A percentile compares a stretch with the other conserved stretches of the same genome.
phyloP scores from a whole-genome alignment of 2,329 filamentous ascomycete genomes.

The Aspergillus transmontanensis region DNA sequence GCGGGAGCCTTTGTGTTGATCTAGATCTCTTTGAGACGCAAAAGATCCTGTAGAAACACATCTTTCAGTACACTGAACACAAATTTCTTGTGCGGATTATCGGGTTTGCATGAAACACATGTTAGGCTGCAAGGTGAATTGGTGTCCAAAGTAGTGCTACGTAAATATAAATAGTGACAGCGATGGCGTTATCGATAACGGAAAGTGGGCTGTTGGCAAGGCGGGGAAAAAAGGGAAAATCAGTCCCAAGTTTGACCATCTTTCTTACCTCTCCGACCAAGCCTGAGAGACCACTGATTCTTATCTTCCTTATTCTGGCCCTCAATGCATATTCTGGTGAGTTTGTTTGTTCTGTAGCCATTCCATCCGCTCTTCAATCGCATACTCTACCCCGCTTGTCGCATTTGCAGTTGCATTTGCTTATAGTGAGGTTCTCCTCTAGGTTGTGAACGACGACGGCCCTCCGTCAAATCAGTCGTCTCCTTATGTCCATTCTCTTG shows the following conservation, averaged over 20 bases:
- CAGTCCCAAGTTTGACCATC: background rate
- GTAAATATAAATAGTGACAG: background rate
- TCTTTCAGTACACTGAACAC: background rate
- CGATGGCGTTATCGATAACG: conserved; percentile 25
- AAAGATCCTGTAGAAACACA: background rate
- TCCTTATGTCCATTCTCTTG: conserved; percentile 76
- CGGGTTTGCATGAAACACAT: background rate
- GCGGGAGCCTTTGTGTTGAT: background rate
- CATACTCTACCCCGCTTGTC: background rate
- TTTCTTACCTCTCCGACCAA: conserved; percentile 8
- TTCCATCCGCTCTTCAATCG: background rate
- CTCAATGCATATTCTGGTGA: conserved; percentile 56
- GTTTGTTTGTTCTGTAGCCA: conserved; percentile 18
- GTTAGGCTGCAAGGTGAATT: background rate
- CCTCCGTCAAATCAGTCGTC: conserved; percentile 77
- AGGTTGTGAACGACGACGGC: conserved; percentile 73
- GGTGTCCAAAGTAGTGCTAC: background rate
- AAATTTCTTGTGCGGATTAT: background rate
- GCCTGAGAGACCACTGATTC: background rate
- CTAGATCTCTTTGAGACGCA: background rate
- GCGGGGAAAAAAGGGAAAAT: conserved; percentile 7
- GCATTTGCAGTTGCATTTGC: background rate
- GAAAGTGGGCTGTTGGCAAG: conserved; percentile 17
- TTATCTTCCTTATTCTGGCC: conserved; percentile 7
- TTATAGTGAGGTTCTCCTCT: conserved; percentile 7